Conservation (phyloP, 2,329 filamentous ascomycete genomes). For the Dissoconium aciculare region DNA sequence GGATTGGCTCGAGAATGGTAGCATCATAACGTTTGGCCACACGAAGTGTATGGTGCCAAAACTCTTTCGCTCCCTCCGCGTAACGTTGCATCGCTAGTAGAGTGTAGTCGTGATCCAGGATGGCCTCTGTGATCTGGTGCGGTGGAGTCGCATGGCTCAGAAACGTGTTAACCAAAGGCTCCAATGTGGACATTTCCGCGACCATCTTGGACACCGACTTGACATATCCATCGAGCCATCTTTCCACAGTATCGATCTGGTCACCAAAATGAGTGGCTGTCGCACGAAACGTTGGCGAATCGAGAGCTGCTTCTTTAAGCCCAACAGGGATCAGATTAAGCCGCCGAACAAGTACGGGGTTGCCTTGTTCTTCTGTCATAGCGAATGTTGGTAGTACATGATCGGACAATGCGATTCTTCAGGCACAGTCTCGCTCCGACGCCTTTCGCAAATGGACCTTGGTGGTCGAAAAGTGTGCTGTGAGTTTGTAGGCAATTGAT, state of each 20-base stretch:
- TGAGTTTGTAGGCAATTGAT: too few relatives aligned
- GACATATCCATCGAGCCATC: slow-evolving; percentile 69
- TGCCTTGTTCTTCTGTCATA: slow-evolving; percentile 1
- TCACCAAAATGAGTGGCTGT: slow-evolving; percentile 76
- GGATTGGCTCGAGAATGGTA: slow-evolving; percentile 67
- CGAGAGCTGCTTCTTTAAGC: slow-evolving; percentile 86
- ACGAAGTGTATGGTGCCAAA: slow-evolving; percentile 63
- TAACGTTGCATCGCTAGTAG: slow-evolving; percentile 72
- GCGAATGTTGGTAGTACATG: too few relatives aligned
- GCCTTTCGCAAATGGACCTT: too few relatives aligned
- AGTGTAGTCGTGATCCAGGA: slow-evolving; percentile 91
- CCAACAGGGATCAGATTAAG: slow-evolving; percentile 51
- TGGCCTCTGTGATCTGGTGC: slow-evolving; percentile 58
- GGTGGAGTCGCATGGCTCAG: slow-evolving; percentile 63
- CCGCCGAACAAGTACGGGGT: slow-evolving; percentile 8
- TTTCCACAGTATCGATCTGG: slow-evolving; percentile 79
- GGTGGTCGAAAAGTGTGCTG: too few relatives aligned
- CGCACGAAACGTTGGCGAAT: slow-evolving; percentile 89
- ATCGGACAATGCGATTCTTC: too few relatives aligned
- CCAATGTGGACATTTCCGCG: slow-evolving; percentile 55
- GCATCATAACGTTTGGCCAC: slow-evolving; percentile 65
- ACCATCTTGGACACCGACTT: slow-evolving; percentile 47
- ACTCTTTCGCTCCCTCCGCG: slow-evolving; percentile 72
- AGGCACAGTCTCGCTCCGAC: too few relatives aligned
- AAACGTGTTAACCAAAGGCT: slow-evolving; percentile 64